Evolutionary conservation across 805 yeast genomes (phyloP).

Genomic region (Allodekkera sacchari): DNA sequence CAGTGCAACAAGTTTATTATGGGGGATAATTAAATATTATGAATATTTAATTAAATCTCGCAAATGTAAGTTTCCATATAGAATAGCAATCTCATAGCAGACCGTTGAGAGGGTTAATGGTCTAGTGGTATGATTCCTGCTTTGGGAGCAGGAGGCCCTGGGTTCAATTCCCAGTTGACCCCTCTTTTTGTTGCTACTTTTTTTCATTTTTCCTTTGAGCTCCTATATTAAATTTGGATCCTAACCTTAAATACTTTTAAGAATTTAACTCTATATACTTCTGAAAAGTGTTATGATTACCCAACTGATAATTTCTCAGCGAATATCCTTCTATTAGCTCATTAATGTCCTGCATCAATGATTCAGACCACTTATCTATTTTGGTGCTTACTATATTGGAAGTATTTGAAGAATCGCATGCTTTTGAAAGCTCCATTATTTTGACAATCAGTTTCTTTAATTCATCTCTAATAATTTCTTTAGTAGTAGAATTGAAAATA

Average conservation of each 20-base stretch:
- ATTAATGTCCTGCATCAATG: conserved; percentile 9
- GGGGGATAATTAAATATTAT: too few relatives aligned
- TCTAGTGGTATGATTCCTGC: conserved; percentile 53
- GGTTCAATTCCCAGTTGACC: conserved; percentile 43
- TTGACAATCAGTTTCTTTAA: conserved; percentile 11
- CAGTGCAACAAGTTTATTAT: too few relatives aligned
- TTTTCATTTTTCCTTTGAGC: background rate
- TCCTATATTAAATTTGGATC: too few relatives aligned
- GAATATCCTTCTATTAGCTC: conserved; percentile 21
- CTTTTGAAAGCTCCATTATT: conserved; percentile 19
- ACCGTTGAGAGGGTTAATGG: conserved; percentile 23
- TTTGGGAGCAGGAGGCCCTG: conserved; percentile 51
- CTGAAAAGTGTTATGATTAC: conserved; percentile 12
- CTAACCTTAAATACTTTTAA: too few relatives aligned
- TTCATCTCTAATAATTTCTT: conserved; percentile 12
- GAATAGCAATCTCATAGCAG: too few relatives aligned
- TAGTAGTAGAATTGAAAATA: conserved; percentile 8
- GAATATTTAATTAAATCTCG: too few relatives aligned
- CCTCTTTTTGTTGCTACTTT: conserved; percentile 13
- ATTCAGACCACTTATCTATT: conserved; percentile 17
- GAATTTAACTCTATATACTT: conserved; percentile 11
- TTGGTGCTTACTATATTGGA: conserved; percentile 11
- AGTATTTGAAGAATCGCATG: conserved; percentile 16
- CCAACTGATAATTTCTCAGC: conserved; percentile 20
- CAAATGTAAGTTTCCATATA: too few relatives aligned